These are phyloP conservation scores for Podaxis mareebaensis DNA, from an alignment of 768 basidiomycete genomes.

Conservation along the genomic window DNA sequence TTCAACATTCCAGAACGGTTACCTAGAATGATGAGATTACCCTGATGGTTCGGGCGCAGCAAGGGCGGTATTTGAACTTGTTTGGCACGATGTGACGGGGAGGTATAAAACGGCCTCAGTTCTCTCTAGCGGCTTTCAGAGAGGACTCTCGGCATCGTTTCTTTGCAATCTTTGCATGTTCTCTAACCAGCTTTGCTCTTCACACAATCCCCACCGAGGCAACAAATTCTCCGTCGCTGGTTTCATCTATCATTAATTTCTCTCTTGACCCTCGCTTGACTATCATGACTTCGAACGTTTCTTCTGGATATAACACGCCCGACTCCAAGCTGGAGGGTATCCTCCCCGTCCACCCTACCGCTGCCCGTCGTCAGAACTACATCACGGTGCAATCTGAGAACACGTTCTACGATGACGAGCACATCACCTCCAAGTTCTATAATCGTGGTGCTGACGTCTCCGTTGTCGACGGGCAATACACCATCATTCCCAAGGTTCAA, in stretches of 20 bases:
- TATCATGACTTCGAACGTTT: slow-evolving; percentile 43
- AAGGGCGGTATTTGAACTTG: neutral
- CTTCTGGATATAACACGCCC: slow-evolving; percentile 75
- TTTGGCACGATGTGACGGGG: neutral
- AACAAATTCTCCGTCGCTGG: slow-evolving; percentile 77
- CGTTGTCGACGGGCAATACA: slow-evolving; percentile 72
- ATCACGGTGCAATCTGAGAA: slow-evolving; percentile 83
- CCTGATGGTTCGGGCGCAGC: neutral
- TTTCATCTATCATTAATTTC: slow-evolving; percentile 47
- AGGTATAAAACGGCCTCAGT: neutral
- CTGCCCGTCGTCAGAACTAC: slow-evolving; percentile 69
- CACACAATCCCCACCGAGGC: slow-evolving; percentile 89
- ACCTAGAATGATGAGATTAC: neutral
- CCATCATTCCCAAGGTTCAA: slow-evolving; percentile 76
- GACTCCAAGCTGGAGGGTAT: slow-evolving; percentile 69
- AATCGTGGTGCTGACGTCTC: slow-evolving; percentile 77
- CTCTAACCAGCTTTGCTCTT: slow-evolving; percentile 90
- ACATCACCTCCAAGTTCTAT: slow-evolving; percentile 79
- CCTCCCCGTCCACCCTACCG: slow-evolving; percentile 82
- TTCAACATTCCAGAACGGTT: neutral
- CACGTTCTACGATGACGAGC: slow-evolving; percentile 79
- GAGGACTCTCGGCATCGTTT: neutral
- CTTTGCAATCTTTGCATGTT: slow-evolving; percentile 76
- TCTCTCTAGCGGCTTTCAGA: neutral
- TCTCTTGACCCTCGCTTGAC: slow-evolving; percentile 42